Evolutionary conservation across 345 rosid species (phyloP), one percentile per base, ranked within the genome.

Genomic region (Turnera subulata): DNA sequence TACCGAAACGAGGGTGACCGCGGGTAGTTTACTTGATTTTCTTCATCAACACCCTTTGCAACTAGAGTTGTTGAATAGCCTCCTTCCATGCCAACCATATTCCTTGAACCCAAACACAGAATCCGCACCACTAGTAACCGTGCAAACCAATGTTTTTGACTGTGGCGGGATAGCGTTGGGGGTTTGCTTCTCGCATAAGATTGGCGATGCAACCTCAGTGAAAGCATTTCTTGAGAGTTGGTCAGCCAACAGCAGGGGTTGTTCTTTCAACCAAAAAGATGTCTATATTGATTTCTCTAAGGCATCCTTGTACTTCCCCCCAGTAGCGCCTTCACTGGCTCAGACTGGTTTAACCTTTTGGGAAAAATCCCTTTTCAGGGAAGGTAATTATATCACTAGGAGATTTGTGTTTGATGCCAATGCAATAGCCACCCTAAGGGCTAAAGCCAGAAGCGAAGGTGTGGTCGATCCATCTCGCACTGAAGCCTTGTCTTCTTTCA

Each of bases 131-230:
- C 46, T 16, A 22, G 26, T 61, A 29, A 22, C 23, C 11, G 65
- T 61, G 15, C 65, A 61, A 17, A 24, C 50, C 16, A 61, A 61
- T 24, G 16, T 50, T 4, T 61, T 61, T 17, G 23, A 39, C 9
- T 61, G 56, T 17, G 65, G 65, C 0, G 65, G 65, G 19, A 61
- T 61, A 11, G 65, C 65, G 2, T 5, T 61, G 21, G 65, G 65
- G 23, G 9, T 50, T 37, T 23, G 49, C 40, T 61, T 50, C n/a
- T 33, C 40, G 14, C 65, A 61, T 23, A 50, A 50, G 48, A 25
- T 25, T 17, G n/a, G 1, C 5, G 65, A 61, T 22, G 65, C 49
- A 18, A 14, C 29, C 6, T 50, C 39, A 3, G 40, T 23, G 0
- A 38, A 46, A 26, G 15, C 46, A 0, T 50, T 61, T 13, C 43